phyloP scores from a whole-genome alignment of 2,329 filamentous ascomycete genomes.

The Fusarium agapanthi region DNA sequence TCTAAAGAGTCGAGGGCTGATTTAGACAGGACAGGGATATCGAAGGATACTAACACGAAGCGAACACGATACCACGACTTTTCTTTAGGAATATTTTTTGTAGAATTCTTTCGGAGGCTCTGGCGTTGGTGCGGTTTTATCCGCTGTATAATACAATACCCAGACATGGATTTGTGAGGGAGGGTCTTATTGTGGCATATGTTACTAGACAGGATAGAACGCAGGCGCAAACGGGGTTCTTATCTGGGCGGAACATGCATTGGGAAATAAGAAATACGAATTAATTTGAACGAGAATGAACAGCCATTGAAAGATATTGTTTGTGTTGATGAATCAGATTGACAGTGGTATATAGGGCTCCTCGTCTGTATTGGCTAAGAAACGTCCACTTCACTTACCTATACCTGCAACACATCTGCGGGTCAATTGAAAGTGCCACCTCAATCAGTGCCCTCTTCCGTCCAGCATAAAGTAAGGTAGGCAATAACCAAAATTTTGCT shows the following conservation, averaged over 20 bases:
- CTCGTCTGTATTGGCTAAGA: too few relatives aligned
- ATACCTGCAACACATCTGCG: not conserved
- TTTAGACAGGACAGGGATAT: not conserved
- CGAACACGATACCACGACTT: conserved; percentile 14
- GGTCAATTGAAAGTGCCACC: not conserved
- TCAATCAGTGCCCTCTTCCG: not conserved
- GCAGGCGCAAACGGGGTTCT: conserved; percentile 6
- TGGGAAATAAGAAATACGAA: not conserved
- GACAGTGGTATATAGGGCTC: too few relatives aligned
- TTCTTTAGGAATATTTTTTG: not conserved
- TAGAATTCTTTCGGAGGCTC: not conserved
- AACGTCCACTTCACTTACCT: not conserved
- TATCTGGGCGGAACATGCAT: not conserved
- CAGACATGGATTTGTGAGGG: not conserved
- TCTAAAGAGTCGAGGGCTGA: conserved; percentile 14
- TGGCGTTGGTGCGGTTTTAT: conserved; percentile 6
- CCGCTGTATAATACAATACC: not conserved
- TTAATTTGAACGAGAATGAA: not conserved
- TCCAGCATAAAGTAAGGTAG: not conserved
- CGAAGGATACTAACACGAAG: not conserved
- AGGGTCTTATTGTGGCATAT: not conserved
- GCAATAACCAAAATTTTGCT: not conserved
- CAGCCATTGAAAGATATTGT: rapidly evolving
- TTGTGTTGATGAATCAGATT: too few relatives aligned
- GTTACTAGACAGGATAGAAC: conserved; percentile 25